Evolutionary conservation across 768 basidiomycete species (phyloP).

Genomic region (Kwoniella shandongensis): DNA sequence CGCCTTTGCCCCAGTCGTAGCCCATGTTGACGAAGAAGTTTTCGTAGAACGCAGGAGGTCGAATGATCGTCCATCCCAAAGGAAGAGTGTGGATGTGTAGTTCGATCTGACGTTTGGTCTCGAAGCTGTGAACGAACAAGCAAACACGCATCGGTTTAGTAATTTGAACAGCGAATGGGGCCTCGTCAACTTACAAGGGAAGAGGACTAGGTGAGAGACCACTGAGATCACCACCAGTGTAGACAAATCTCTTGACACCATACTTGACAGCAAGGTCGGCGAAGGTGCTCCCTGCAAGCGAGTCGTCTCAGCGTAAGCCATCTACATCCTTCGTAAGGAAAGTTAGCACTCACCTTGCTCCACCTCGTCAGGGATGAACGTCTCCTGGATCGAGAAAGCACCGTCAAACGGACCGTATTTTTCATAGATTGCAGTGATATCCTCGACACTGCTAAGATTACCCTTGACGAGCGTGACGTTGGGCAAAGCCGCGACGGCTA

Average conservation of each 20-base stretch:
- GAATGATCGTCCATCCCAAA: background rate
- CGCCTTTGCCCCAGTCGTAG: background rate
- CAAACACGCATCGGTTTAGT: no score
- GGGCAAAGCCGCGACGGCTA: no score
- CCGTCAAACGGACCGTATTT: background rate
- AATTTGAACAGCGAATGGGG: no score
- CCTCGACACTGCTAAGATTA: no score
- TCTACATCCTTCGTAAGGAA: no score
- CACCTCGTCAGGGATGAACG: conserved; percentile 1
- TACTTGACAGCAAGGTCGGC: background rate
- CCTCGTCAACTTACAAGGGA: conserved; percentile 10
- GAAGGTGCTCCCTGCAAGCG: background rate
- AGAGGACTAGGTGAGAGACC: background rate
- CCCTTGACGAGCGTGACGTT: no score
- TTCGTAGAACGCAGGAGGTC: conserved; percentile 3
- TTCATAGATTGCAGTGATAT: no score
- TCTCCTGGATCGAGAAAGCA: conserved; percentile 2
- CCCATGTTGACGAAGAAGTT: background rate
- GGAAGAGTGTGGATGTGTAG: background rate
- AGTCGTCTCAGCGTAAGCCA: no score
- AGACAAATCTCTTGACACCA: conserved; percentile 3
- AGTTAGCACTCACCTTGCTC: conserved; percentile 4
- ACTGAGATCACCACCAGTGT: background rate
- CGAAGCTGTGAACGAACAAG: background rate
- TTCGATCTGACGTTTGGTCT: conserved; percentile 8